Evolutionary conservation across 352 stramenopile species (phyloP).

Genomic region (Phytopythium kandeliae): DNA sequence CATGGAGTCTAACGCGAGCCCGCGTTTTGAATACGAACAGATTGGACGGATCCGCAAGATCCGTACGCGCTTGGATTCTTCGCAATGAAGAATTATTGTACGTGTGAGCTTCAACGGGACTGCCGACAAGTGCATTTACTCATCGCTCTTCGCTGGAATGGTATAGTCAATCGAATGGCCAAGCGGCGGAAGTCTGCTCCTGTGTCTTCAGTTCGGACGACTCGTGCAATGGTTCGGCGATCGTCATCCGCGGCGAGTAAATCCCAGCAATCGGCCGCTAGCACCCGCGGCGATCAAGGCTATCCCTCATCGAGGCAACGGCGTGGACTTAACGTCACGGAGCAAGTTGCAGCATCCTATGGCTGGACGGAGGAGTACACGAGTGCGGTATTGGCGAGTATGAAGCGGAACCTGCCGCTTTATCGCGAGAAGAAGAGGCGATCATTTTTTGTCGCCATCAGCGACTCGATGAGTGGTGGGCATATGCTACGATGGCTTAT

Average conservation of each 20-base stretch:
- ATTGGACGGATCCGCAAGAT: conserved; percentile 51
- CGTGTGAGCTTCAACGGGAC: conserved; percentile 1
- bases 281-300: no score
- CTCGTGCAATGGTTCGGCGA: not conserved
- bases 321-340: not conserved
- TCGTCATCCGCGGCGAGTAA: not conserved
- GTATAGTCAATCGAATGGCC: conserved; percentile 1
- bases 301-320: not conserved
- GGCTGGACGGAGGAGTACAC: conserved; percentile 2
- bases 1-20: no score
- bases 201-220: not conserved
- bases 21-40: conserved; percentile 10
- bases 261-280: not conserved
- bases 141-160: not conserved
- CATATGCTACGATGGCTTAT: not conserved
- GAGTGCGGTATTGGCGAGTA: not conserved
- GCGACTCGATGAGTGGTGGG: not conserved
- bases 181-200: not conserved
- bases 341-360: not conserved
- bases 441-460: not conserved
- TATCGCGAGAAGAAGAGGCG: not conserved
- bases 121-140: not conserved
- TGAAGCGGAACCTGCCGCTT: conserved; percentile 2
- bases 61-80: conserved; percentile 42
- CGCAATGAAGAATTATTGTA: conserved; percentile 42